These are phyloP conservation scores for Anethum foeniculum DNA, from an alignment of 140 eudicot genomes.

Conservation along the genomic window DNA sequence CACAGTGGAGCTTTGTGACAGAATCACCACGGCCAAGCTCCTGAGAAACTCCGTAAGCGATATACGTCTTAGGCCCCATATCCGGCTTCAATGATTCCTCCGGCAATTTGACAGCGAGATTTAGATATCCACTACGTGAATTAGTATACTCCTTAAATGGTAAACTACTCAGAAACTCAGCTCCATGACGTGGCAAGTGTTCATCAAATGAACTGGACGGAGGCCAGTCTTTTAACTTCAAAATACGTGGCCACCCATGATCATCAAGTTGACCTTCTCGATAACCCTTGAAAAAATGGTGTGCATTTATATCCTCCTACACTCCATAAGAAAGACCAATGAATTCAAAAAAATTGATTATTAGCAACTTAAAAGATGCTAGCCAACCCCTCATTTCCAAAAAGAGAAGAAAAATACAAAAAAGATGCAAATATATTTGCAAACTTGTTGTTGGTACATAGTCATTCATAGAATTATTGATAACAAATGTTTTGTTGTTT, in stretches of 20 bases:
- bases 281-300: constrained; percentile 53
- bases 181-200: constrained; percentile 73
- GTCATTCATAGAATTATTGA: neutral
- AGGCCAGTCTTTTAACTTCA: constrained; percentile 96
- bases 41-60: constrained; percentile 71
- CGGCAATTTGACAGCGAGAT: constrained; percentile 67
- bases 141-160: constrained; percentile 83
- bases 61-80: constrained; percentile 90
- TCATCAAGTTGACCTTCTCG: constrained; percentile 31
- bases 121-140: constrained; percentile 61
- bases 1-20: constrained; percentile 81
- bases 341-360: neutral
- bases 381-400: neutral
- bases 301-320: constrained; percentile 64
- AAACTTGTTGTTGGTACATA: neutral
- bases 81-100: constrained; percentile 52
- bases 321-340: constrained; percentile 11
- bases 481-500: neutral
- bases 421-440: neutral
- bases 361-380: neutral
- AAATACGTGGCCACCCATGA: constrained; percentile 50
- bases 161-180: constrained; percentile 57
- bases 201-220: constrained; percentile 64
- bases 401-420: neutral
- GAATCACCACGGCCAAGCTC: constrained; percentile 94